Evolutionary conservation across 1,284 basidiomycete species (phyloP).

Genomic region (Takashimella tepidaria): DNA sequence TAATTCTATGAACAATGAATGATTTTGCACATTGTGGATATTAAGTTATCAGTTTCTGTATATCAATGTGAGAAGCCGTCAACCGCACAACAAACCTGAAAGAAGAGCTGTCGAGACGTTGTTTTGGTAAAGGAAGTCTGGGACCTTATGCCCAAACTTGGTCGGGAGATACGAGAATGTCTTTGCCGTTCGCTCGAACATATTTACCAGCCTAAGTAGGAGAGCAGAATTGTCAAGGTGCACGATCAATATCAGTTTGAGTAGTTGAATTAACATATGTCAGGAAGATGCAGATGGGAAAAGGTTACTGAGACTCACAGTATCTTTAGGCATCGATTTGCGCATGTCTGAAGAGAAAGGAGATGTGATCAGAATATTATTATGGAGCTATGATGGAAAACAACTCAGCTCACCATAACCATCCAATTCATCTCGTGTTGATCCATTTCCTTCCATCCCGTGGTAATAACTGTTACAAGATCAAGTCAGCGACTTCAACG

Average conservation of each 20-base stretch:
- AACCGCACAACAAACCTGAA: too few species aligned
- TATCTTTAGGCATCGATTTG: constrained; percentile 46
- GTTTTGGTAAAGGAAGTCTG: too few species aligned
- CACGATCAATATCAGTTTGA: too few species aligned
- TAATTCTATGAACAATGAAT: too few species aligned
- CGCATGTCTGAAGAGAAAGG: constrained; percentile 37
- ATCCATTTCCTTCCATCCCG: constrained; percentile 45
- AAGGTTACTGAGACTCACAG: constrained; percentile 21
- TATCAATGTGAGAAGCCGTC: too few species aligned
- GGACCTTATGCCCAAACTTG: constrained; percentile 43
- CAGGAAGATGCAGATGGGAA: neutral
- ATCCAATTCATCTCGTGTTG: constrained; percentile 44
- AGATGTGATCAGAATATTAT: neutral
- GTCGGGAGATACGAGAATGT: constrained; percentile 43
- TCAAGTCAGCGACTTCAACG: too few species aligned
- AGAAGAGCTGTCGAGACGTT: too few species aligned
- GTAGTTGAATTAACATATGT: too few species aligned
- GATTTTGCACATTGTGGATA: too few species aligned
- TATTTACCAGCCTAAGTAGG: constrained; percentile 28
- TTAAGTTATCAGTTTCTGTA: too few species aligned
- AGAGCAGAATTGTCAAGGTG: neutral
- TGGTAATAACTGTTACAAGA: constrained; percentile 42
- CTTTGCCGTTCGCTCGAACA: constrained; percentile 41
- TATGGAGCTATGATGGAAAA: neutral
- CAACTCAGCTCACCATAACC: constrained; percentile 34